phyloP scores from a whole-genome alignment of 345 rosid species.

The Salix brachista region DNA sequence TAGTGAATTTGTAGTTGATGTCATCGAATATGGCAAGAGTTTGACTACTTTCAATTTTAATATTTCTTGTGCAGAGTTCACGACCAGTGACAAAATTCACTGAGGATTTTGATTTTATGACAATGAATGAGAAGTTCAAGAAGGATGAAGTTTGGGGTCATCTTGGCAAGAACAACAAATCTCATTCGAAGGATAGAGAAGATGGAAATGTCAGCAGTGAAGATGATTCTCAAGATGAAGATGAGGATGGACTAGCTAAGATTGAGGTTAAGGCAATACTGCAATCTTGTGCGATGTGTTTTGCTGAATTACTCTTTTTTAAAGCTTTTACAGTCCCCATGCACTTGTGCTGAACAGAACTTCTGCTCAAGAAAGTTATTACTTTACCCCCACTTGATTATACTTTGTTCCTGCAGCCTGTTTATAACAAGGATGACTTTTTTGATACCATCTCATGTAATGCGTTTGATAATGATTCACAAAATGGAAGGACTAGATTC shows the following conservation, averaged over 20 bases:
- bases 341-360: not conserved
- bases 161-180: slow-evolving; percentile 67
- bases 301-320: not conserved
- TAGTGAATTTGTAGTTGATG: not conserved
- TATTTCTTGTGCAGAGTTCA: slow-evolving; percentile 31
- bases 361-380: not conserved
- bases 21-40: not conserved
- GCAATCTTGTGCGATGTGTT: not conserved
- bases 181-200: slow-evolving; percentile 24
- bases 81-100: slow-evolving; percentile 61
- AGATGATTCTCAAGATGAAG: slow-evolving; percentile 46
- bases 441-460: slow-evolving; percentile 77
- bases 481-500: slow-evolving; percentile 65
- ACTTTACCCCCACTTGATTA: not conserved
- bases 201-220: slow-evolving; percentile 44
- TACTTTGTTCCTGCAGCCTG: slow-evolving; percentile 43
- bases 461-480: slow-evolving; percentile 44
- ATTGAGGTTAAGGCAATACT: slow-evolving; percentile 39
- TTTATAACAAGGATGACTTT: slow-evolving; percentile 89
- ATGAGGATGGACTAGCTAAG: slow-evolving; percentile 48
- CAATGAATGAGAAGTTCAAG: slow-evolving; percentile 94
- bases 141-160: slow-evolving; percentile 97
- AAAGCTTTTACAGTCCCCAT: not conserved
- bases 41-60: not conserved
- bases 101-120: slow-evolving; percentile 85